These are phyloP conservation scores for Penicillium rolfsii DNA, from an alignment of 2,329 filamentous ascomycete genomes.

Conservation along the genomic window DNA sequence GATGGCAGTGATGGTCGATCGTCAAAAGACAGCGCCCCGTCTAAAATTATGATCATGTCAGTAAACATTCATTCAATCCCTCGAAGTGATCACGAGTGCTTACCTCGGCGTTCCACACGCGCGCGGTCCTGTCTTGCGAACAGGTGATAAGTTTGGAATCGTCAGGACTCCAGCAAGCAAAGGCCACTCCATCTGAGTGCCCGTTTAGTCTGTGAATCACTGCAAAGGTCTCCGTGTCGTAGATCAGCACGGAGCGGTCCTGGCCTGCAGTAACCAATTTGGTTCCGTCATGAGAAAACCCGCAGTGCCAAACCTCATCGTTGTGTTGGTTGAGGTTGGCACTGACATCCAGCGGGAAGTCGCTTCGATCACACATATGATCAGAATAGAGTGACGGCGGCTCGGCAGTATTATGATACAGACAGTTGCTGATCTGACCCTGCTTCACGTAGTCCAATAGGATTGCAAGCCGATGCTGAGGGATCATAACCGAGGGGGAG, in stretches of 20 bases:
- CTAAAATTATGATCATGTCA: constrained; percentile 45
- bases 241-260: constrained; percentile 76
- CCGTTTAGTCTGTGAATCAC: constrained; percentile 65
- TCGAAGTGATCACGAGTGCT: constrained; percentile 31
- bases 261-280: constrained; percentile 81
- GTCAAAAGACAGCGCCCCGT: constrained; percentile 65
- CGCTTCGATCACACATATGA: constrained; percentile 76
- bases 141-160: constrained; percentile 85
- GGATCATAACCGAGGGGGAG: constrained; percentile 95
- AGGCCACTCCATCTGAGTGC: constrained; percentile 73
- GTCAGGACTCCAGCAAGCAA: constrained; percentile 89
- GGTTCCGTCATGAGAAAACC: constrained; percentile 85
- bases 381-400: constrained; percentile 87
- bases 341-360: constrained; percentile 75
- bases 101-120: constrained; percentile 74
- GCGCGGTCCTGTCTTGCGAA: constrained; percentile 71
- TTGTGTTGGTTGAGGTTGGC: constrained; percentile 72
- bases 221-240: constrained; percentile 73
- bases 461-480: constrained; percentile 81
- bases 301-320: constrained; percentile 88
- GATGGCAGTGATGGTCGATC: constrained; percentile 74
- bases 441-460: constrained; percentile 83
- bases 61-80: background rate
- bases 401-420: constrained; percentile 81
- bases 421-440: constrained; percentile 77